A percentile compares a stretch with the other conserved stretches of the same genome.
Evolutionary conservation across 495 filamentous ascomycete species (phyloP).

Genomic region (Trichoderma erinaceum): DNA sequence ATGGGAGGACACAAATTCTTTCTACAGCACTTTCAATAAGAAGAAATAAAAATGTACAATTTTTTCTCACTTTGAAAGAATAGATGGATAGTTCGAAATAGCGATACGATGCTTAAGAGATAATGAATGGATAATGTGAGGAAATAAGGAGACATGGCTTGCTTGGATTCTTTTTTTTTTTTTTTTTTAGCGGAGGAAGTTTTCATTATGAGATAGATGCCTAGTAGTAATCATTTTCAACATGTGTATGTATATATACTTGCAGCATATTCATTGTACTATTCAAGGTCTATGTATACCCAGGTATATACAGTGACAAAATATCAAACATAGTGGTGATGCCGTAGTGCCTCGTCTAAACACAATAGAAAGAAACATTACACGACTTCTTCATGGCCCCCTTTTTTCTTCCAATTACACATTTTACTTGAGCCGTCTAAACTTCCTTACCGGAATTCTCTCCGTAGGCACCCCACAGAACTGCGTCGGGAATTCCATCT

Average conservation of each 20-base stretch:
- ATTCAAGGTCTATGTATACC: background rate
- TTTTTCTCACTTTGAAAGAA: background rate
- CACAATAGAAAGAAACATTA: background rate
- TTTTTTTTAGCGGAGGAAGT: background rate
- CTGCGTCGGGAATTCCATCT: conserved; percentile 21
- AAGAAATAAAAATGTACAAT: too few species aligned
- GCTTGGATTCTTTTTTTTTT: background rate
- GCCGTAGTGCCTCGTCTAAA: background rate
- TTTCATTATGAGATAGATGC: conserved; percentile 1
- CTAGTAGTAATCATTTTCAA: background rate
- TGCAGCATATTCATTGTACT: background rate
- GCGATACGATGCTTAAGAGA: background rate
- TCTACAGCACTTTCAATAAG: too few species aligned
- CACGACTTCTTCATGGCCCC: background rate
- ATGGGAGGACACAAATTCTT: too few species aligned
- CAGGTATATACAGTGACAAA: too few species aligned
- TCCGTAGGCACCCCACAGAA: conserved; percentile 3
- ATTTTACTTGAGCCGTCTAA: background rate
- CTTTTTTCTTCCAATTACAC: background rate
- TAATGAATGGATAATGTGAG: background rate
- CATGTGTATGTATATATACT: background rate
- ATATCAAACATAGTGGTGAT: background rate
- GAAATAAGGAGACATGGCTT: background rate
- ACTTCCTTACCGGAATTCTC: conserved; percentile 8
- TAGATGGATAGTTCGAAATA: background rate